phyloP scores from a whole-genome alignment of 2,329 filamentous ascomycete genomes.

The Colletotrichum lupini region DNA sequence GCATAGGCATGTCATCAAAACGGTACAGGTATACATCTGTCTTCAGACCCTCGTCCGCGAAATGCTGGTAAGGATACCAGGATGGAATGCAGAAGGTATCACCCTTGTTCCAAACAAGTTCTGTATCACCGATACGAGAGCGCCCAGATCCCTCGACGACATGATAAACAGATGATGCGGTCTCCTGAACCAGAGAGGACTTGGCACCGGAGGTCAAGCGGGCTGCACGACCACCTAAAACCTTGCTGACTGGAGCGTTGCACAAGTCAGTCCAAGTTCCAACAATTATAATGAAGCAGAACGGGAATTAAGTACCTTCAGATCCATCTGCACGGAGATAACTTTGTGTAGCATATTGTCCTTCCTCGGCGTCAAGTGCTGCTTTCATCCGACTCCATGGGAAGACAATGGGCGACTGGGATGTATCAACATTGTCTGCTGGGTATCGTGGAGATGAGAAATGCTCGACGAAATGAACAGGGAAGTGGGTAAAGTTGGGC shows the following conservation, averaged over 20 bases:
- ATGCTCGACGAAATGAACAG: conserved; percentile 64
- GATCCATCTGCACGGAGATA: conserved; percentile 47
- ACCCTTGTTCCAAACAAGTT: conserved; percentile 56
- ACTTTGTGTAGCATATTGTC: conserved; percentile 42
- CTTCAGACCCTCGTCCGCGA: conserved; percentile 44
- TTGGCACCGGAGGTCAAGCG: conserved; percentile 49
- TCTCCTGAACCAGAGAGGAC: conserved; percentile 57
- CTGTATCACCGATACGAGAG: conserved; percentile 50
- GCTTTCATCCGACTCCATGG: conserved; percentile 59
- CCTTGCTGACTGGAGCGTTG: conserved; percentile 50
- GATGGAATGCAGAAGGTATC: conserved; percentile 67
- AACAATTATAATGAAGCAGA: no score
- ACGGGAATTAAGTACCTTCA: conserved; percentile 39
- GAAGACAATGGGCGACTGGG: conserved; percentile 56
- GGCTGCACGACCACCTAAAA: conserved; percentile 59
- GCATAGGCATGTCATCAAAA: conserved; percentile 67
- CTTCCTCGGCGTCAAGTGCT: conserved; percentile 47
- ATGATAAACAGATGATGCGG: conserved; percentile 64
- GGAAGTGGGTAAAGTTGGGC: conserved; percentile 60
- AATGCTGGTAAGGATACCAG: conserved; percentile 62
- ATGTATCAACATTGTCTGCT: conserved; percentile 50
- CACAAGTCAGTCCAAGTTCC: background rate
- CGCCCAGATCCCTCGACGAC: conserved; percentile 59
- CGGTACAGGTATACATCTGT: conserved; percentile 60
- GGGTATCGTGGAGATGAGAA: conserved; percentile 55